These are phyloP conservation scores for Penicillium atrosanguineum DNA, from an alignment of 495 filamentous ascomycete genomes.

Conservation along the genomic window DNA sequence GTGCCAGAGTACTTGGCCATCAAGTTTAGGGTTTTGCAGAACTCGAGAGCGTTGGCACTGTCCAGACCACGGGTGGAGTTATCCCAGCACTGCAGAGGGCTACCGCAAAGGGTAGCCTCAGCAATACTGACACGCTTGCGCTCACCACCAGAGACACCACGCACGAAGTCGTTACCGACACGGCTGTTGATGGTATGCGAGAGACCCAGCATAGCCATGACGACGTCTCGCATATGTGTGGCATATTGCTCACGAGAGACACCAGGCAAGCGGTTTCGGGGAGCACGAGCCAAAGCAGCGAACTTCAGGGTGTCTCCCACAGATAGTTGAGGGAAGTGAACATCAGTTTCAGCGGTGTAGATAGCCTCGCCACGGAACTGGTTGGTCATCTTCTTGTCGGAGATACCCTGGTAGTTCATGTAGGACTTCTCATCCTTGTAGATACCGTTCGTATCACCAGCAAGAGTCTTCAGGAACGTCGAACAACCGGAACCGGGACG, in stretches of 20 bases:
- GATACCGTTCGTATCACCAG: slow-evolving; percentile 71
- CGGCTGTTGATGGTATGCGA: slow-evolving; percentile 45
- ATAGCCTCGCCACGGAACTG: slow-evolving; percentile 69
- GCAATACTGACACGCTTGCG: slow-evolving; percentile 61
- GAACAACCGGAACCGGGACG: slow-evolving; percentile 71
- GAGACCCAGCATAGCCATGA: slow-evolving; percentile 56
- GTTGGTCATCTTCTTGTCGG: slow-evolving; percentile 65
- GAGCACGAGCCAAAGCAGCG: slow-evolving; percentile 47
- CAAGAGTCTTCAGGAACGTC: slow-evolving; percentile 71
- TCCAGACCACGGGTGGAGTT: slow-evolving; percentile 81
- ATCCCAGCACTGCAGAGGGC: slow-evolving; percentile 72
- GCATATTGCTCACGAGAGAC: slow-evolving; percentile 43
- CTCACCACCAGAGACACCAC: slow-evolving; percentile 77
- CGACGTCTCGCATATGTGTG: slow-evolving; percentile 46
- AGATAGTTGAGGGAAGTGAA: slow-evolving; percentile 60
- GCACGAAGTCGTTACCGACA: slow-evolving; percentile 70
- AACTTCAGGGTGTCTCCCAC: slow-evolving; percentile 61
- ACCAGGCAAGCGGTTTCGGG: slow-evolving; percentile 36
- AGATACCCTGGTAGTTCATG: slow-evolving; percentile 73
- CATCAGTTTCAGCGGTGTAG: slow-evolving; percentile 64
- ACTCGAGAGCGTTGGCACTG: slow-evolving; percentile 73
- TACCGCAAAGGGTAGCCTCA: slow-evolving; percentile 58
- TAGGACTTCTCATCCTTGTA: slow-evolving; percentile 57
- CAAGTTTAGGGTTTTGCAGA: slow-evolving; percentile 60
- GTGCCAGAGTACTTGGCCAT: slow-evolving; percentile 67